Conservation (phyloP, 2,329 filamentous ascomycete species). For the Pestalotiopsis sp. region DNA sequence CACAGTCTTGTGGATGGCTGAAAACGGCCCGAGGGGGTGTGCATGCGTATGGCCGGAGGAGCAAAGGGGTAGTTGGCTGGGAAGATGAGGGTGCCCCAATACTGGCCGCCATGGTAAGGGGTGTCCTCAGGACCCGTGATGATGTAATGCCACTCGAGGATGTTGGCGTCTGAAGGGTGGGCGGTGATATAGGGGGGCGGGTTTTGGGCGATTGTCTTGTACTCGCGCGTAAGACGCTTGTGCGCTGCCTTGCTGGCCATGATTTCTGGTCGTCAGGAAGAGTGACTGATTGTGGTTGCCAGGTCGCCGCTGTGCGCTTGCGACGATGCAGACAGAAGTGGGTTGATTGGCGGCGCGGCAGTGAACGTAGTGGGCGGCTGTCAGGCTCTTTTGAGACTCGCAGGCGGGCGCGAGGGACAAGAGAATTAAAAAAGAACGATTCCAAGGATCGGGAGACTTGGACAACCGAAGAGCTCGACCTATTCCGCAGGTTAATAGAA, state of each 20-base stretch:
- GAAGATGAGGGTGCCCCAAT: conserved; percentile 97
- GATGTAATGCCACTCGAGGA: conserved; percentile 96
- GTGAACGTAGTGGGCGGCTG: background rate
- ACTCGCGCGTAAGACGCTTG: conserved; percentile 71
- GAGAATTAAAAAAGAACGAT: background rate
- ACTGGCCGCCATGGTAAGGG: conserved; percentile 92
- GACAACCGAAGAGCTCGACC: background rate
- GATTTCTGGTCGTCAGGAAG: conserved; percentile 16
- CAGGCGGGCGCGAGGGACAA: background rate
- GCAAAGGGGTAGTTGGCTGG: conserved; percentile 97
- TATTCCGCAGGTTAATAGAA: background rate
- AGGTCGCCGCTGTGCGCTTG: background rate
- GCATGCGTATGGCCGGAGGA: conserved; percentile 97
- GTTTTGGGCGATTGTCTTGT: conserved; percentile 67
- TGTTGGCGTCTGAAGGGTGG: conserved; percentile 88
- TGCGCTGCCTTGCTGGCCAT: conserved; percentile 77
- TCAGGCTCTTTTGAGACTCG: background rate
- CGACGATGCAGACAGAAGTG: background rate
- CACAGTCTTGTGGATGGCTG: conserved; percentile 90
- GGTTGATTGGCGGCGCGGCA: background rate
- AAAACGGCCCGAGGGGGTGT: conserved; percentile 94
- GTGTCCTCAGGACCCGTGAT: conserved; percentile 93
- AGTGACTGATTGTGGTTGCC: background rate
- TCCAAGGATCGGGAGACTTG: background rate
- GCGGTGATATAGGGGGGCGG: conserved; percentile 88